Base-by-base conservation (phyloP, 164 flowering plant species). In the Macadamia integrifolia region DNA sequence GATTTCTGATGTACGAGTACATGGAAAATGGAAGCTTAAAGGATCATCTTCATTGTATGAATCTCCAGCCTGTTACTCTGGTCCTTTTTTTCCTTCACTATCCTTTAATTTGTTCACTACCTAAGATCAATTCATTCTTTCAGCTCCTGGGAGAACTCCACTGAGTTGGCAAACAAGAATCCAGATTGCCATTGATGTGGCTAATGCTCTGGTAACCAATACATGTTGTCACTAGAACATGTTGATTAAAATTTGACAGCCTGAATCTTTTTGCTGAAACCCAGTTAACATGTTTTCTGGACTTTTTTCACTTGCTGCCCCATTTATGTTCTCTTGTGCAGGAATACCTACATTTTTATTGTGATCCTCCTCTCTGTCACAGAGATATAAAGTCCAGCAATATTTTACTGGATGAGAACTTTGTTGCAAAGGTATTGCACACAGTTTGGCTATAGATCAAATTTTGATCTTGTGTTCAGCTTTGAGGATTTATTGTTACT, bases 311-410 rank as follows among this genome's bases (percentile, higher is more conserved):
- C 59, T 35, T 53, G 62, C 48, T 1, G 30, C 64, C 43, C 55
- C 56, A 18, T 67, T 69, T 67, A 30, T 65, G 61, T 66, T 72
- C 60, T 57, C 30, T 56, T 59, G 9, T 83, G 80, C 88, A 95
- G 99, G 99, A 95, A 71, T 95, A 95, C 73, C 95, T 95, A 67
- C 99, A 95, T 79, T 91, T 83, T 75, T 95, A 92, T 71, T 95
- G 99, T 74, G 87, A 95, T 76, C 99, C 98, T 61, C 97, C 99
- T 72, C 83, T 92, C 61, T 95, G 97, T 74, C 99, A 92, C 82
- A 76, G 99, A 79, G 99, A 95, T 80, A 87, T 92, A 40, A 92
- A 95, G 74, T 89, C 99, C 50, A 92, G 99, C 88, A 95, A 95
- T 71, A 95, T 92, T 73, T 75, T 95, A 75, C 80, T 95, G 56